phyloP scores from a whole-genome alignment of 441 rosid species.

The Bocquillonia castaneifolia region DNA sequence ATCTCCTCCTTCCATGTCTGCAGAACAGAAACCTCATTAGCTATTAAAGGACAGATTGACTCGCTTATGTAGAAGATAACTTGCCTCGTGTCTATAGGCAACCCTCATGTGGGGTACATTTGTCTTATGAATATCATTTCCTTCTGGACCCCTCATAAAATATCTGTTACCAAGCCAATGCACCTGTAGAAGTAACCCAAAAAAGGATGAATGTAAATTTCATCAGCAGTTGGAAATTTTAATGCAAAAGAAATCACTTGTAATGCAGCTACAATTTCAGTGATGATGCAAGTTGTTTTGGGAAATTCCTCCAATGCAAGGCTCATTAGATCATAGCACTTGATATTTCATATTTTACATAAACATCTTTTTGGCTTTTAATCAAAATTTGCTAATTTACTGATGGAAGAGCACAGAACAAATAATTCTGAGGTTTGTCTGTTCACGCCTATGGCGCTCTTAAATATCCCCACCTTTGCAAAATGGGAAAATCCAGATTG shows the following conservation, averaged over 20 bases:
- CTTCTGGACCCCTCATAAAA: conserved; percentile 50
- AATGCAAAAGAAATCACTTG: not conserved
- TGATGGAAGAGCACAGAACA: too few relatives aligned
- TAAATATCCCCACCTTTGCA: conserved; percentile 43
- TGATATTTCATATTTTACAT: not conserved
- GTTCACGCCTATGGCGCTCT: not conserved
- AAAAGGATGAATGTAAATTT: not conserved
- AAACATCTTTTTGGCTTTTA: not conserved
- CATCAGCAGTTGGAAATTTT: not conserved
- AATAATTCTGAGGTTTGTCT: too few relatives aligned
- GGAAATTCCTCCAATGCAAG: not conserved
- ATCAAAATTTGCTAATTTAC: too few relatives aligned
- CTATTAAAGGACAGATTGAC: not conserved
- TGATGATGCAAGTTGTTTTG: not conserved
- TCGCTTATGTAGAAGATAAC: not conserved
- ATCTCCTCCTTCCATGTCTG: conserved; percentile 84
- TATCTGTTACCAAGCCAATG: conserved; percentile 67
- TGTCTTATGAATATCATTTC: conserved; percentile 65
- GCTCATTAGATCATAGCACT: not conserved
- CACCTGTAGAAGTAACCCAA: conserved; percentile 28
- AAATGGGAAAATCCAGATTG: conserved; percentile 67
- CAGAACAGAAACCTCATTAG: conserved; percentile 18
- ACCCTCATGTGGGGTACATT: conserved; percentile 59
- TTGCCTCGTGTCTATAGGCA: conserved; percentile 55
- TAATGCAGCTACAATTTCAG: not conserved